Conservation (phyloP, 495 filamentous ascomycete genomes). For the Lentithecium fluviatile region DNA sequence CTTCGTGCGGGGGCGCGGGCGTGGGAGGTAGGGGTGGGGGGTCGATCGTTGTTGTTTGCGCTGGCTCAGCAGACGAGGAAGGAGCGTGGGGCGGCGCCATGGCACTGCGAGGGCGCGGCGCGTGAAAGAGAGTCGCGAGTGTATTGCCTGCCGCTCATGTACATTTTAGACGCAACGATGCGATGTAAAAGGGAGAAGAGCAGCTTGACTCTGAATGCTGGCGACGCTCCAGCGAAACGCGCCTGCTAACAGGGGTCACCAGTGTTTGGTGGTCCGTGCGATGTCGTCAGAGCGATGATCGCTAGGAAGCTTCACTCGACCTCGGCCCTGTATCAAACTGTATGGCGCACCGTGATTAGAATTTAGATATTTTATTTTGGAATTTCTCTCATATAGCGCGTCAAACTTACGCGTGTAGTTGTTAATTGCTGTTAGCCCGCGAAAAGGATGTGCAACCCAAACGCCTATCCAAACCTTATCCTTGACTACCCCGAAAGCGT, state of each 20-base stretch:
- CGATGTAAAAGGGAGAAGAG: too few relatives aligned
- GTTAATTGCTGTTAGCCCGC: neutral
- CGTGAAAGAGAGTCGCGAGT: neutral
- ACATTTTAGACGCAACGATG: too few relatives aligned
- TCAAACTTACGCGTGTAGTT: neutral
- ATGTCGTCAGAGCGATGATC: neutral
- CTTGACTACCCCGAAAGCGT: conserved; percentile 18
- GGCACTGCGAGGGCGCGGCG: neutral
- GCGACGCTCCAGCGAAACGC: neutral
- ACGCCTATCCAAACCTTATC: conserved; percentile 20
- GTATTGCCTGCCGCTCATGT: neutral
- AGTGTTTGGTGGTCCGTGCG: conserved; percentile 1
- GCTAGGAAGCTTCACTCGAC: neutral
- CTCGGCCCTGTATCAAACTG: neutral
- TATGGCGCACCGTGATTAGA: neutral
- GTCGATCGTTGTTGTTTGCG: conserved; percentile 10
- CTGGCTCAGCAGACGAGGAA: conserved; percentile 6
- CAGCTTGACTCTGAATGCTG: too few relatives aligned
- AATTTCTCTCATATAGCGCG: too few relatives aligned
- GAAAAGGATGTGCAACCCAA: neutral
- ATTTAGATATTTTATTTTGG: too few relatives aligned
- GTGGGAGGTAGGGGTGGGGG: conserved; percentile 6
- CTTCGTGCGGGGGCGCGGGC: conserved; percentile 13
- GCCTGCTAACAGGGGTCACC: neutral
- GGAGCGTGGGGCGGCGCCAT: conserved; percentile 12